These are phyloP conservation scores for Yarrowia deformans DNA, from an alignment of 805 yeast species.

Conservation along the genomic window DNA sequence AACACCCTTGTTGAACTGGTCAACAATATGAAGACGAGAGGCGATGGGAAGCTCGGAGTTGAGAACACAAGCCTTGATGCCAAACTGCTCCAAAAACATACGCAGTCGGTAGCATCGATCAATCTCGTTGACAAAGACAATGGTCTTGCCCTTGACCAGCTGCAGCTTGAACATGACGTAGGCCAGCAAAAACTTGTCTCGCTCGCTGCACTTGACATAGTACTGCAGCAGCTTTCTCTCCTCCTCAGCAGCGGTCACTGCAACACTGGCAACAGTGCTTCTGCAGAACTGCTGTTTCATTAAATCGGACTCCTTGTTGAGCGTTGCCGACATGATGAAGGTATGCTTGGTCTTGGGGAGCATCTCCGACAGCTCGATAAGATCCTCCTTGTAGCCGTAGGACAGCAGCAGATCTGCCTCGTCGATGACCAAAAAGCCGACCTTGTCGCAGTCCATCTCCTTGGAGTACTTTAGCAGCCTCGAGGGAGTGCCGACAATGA, in stretches of 20 bases:
- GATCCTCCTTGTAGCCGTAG: constrained; percentile 90
- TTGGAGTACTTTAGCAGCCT: constrained; percentile 63
- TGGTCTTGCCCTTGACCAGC: constrained; percentile 87
- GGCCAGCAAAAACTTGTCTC: constrained; percentile 88
- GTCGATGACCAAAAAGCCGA: constrained; percentile 83
- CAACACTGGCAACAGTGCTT: constrained; percentile 42
- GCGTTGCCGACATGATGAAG: constrained; percentile 95
- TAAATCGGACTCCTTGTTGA: constrained; percentile 82
- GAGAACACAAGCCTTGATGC: constrained; percentile 83
- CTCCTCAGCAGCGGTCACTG: constrained; percentile 66
- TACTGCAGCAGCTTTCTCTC: constrained; percentile 71
- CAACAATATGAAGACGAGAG: constrained; percentile 93
- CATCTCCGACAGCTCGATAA: constrained; percentile 65
- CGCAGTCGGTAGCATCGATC: constrained; percentile 95
- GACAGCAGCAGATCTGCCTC: constrained; percentile 92
- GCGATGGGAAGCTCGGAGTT: constrained; percentile 93
- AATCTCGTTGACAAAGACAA: constrained; percentile 89
- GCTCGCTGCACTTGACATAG: constrained; percentile 84
- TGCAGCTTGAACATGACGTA: constrained; percentile 91
- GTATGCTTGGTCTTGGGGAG: constrained; percentile 85
- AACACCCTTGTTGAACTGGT: constrained; percentile 89
- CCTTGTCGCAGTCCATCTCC: constrained; percentile 60
- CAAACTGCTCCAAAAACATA: constrained; percentile 92
- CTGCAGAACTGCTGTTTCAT: constrained; percentile 82
- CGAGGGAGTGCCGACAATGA: constrained; percentile 87